These are phyloP conservation scores for Aspergillus sp. DNA, from an alignment of 2,329 filamentous ascomycete genomes.

Conservation along the genomic window DNA sequence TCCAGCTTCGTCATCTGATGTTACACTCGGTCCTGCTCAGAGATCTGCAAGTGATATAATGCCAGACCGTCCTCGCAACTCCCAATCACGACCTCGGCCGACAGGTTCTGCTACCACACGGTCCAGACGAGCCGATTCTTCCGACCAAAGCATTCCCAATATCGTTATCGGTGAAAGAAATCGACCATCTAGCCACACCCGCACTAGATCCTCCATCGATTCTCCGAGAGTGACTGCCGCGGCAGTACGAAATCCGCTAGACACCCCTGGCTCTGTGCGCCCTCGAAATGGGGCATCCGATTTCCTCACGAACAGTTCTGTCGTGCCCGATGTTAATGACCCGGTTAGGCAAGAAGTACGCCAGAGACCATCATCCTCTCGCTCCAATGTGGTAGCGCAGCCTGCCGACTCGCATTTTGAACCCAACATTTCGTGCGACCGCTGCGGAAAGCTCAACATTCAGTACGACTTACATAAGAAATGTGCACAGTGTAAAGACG, in stretches of 20 bases:
- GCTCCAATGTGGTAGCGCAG: conserved; percentile 25
- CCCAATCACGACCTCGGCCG: conserved; percentile 25
- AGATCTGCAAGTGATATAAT: conserved; percentile 40
- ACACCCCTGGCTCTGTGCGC: conserved; percentile 3
- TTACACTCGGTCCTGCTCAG: conserved; percentile 30
- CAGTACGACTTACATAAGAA: conserved; percentile 86
- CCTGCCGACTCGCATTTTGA: conserved; percentile 56
- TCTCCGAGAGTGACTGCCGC: conserved; percentile 24
- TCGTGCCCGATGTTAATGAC: conserved; percentile 13
- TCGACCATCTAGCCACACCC: conserved; percentile 19
- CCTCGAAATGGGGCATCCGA: background rate
- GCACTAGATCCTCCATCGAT: conserved; percentile 24
- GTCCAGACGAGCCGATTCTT: conserved; percentile 33
- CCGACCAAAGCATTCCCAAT: conserved; percentile 30
- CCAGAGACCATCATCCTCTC: conserved; percentile 33
- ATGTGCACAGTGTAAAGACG: conserved; percentile 68
- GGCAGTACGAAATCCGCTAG: conserved; percentile 18
- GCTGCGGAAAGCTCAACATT: conserved; percentile 70
- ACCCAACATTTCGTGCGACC: conserved; percentile 71
- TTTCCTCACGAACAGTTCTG: conserved; percentile 12
- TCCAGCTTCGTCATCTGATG: conserved; percentile 36
- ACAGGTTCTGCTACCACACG: conserved; percentile 26
- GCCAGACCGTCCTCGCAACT: conserved; percentile 29
- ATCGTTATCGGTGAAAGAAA: conserved; percentile 26
- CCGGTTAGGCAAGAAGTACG: conserved; percentile 24